Evolutionary conservation across 2,329 filamentous ascomycete species (phyloP), one percentile per base, ranked within the genome.

Genomic region (Colletotrichum shisoi): DNA sequence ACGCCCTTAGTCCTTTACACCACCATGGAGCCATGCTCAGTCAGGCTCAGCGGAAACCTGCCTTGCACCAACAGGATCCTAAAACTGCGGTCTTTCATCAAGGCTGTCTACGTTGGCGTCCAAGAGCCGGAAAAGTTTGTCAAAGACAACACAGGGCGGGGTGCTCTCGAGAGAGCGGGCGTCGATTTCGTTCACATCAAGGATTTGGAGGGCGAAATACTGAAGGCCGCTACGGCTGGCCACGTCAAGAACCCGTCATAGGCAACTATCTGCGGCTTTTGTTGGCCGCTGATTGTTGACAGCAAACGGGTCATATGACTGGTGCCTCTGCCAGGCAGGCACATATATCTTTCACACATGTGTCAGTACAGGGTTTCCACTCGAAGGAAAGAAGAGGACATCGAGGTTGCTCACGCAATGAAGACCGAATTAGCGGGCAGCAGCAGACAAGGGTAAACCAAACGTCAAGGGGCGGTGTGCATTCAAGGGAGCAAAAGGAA

Each of bases 111-210:
- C 72, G 89, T 96, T 34, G 95, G 95, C 0, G 91, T 97, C 0
- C 85, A 89, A 72, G 95, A 99, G 79, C 95, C 95, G 0, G 91
- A 91, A 73, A 97, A 88, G 39, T 99, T 98, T 79, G 92, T 98
- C 19, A 88, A 88, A 6, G 85, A 91, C 67, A 98, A 96, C 71
- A 85, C 89, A 65, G 93, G 93, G 8, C 88, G 89, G 72, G 81
- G 78, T 71, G 89, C 86, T 75, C 81, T 99, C 63, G 85, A 89
- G 72, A 85, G 86, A 52, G 89, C 87, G 4, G 93, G 93, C 0
- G 86, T 99, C 58, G 78, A 87, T 51, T 92, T 94, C 70, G 79
- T 91, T 48, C 87, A 91, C 76, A 85, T 97, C 3, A 72, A 81
- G 19, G 94, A 93, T 0, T 75, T 97, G 61, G 92, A 97, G 75